phyloP scores from a whole-genome alignment of 1,139 yeast species.

The Saccharomyces uvarum region DNA sequence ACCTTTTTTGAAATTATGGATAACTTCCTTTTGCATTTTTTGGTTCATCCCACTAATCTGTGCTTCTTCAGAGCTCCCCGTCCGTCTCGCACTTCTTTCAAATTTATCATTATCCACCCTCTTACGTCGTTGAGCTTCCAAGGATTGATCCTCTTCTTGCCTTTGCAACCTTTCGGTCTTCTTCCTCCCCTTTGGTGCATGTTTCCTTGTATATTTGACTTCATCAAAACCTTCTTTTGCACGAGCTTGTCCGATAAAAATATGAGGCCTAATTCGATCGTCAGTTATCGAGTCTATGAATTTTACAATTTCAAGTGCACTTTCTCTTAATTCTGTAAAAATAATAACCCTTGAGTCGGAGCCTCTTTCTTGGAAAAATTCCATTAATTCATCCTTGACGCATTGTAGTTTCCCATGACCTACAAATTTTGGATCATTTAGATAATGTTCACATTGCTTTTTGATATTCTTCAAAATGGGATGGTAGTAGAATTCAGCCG shows the following conservation, averaged over 20 bases:
- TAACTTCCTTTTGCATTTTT: slow-evolving; percentile 62
- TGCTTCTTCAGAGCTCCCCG: slow-evolving; percentile 39
- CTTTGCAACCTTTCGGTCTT: slow-evolving; percentile 33
- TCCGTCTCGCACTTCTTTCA: slow-evolving; percentile 33
- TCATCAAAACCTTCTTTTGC: slow-evolving; percentile 60
- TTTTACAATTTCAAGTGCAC: slow-evolving; percentile 79
- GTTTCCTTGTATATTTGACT: slow-evolving; percentile 37
- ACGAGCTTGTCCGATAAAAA: slow-evolving; percentile 79
- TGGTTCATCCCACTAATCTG: slow-evolving; percentile 55
- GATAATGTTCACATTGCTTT: slow-evolving; percentile 38
- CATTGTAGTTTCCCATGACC: slow-evolving; percentile 75
- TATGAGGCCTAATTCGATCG: slow-evolving; percentile 57
- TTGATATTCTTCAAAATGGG: slow-evolving; percentile 42
- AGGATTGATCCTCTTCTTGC: slow-evolving; percentile 27
- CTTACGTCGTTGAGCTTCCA: slow-evolving; percentile 23
- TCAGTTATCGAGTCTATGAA: slow-evolving; percentile 44
- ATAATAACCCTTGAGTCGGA: slow-evolving; percentile 67
- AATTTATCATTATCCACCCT: slow-evolving; percentile 30
- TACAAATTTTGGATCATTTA: slow-evolving; percentile 38
- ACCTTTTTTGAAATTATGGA: slow-evolving; percentile 66
- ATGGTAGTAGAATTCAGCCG: slow-evolving; percentile 52
- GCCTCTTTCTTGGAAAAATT: slow-evolving; percentile 41
- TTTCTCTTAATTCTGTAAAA: slow-evolving; percentile 80
- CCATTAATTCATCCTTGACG: slow-evolving; percentile 48
- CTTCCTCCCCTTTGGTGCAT: slow-evolving; percentile 37